These are phyloP conservation scores for Penicillium brevicompactum DNA, from an alignment of 2,329 filamentous ascomycete genomes.

Conservation along the genomic window DNA sequence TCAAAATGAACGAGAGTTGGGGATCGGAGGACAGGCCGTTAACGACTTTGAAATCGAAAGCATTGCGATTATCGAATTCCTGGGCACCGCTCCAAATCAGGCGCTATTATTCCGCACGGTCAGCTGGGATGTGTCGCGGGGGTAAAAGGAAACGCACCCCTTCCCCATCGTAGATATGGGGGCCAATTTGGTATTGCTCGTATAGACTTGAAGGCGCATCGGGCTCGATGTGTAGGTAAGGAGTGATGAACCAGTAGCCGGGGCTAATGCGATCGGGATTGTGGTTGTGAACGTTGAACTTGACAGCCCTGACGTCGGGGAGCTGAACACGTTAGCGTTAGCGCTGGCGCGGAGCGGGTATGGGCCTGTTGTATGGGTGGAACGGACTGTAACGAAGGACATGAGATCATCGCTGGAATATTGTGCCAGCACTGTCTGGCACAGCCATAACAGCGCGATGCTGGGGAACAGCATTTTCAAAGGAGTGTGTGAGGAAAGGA, in stretches of 20 bases:
- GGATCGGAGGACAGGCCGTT: constrained; percentile 43
- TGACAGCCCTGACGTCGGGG: constrained; percentile 28
- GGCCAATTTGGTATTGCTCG: constrained; percentile 48
- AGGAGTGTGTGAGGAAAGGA: constrained; percentile 4
- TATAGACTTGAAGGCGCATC: constrained; percentile 27
- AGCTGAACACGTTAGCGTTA: constrained; percentile 18
- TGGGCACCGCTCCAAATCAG: constrained; percentile 52
- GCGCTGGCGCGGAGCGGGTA: not conserved
- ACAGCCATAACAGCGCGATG: constrained; percentile 10
- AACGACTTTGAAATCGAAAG: constrained; percentile 50
- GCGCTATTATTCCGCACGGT: constrained; percentile 26
- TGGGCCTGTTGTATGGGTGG: not conserved
- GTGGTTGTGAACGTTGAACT: constrained; percentile 30
- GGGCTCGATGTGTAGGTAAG: constrained; percentile 40
- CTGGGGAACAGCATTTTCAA: constrained; percentile 5
- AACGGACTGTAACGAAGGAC: constrained; percentile 11
- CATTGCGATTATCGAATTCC: constrained; percentile 47
- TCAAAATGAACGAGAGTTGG: constrained; percentile 50
- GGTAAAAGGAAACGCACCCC: constrained; percentile 34
- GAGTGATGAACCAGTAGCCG: constrained; percentile 54
- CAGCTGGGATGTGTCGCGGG: not conserved
- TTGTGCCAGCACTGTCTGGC: constrained; percentile 8
- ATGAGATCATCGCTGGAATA: constrained; percentile 11
- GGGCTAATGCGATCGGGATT: constrained; percentile 35
- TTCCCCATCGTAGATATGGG: constrained; percentile 55